Base-by-base conservation (phyloP, 768 basidiomycete species). In the Lentinula edodes region DNA sequence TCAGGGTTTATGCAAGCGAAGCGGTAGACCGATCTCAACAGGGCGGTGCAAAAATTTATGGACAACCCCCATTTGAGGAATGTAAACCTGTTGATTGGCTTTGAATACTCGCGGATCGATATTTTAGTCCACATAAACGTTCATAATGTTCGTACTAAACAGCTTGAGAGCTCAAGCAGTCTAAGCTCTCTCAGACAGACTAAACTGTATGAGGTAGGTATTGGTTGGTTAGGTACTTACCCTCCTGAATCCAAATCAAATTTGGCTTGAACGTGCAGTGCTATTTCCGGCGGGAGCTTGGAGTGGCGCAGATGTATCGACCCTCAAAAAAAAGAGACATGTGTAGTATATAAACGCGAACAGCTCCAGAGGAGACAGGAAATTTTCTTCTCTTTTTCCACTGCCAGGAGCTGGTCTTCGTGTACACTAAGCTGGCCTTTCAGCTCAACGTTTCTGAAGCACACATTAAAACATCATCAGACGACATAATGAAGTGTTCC, bases 11-110 rank as follows among this genome's bases (percentile, higher is more conserved):
- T 20, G 41, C 56, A 34, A 42, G 56, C 18, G 43, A 58, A 36
- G 56, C 56, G 13, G 56, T 41, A 16, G 42, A 20, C n/a, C 20
- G 36, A 41, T 57, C 56, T 12, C 41, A 45, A 20, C 42, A 58
- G 18, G 56, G 56, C 42, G 56, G 56, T 23, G 56, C 28, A 46
- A 46, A 46, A 15, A 34, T 58, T 23, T 58, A 58, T 15, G 56
- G 56, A 32, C 56, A 58, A 15, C 41, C 41, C 12, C 39, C 56
- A 15, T 58, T 58, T 35, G 56, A 58, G 39, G 56, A 58, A 58
- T 58, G 56, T 23, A 41, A 58, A 32, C 41, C 23, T 4, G 28
- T 58, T 5, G 56, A 58, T 36, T 58, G 56, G 56, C 41, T 58
- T 39, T 45, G 39, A 43, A 16, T 35, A 20, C 12, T 12, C 18